Evolutionary conservation across 2,329 filamentous ascomycete genomes (phyloP), one percentile per base, ranked within the genome.

Genomic region (Pestalotiopsis sp.): DNA sequence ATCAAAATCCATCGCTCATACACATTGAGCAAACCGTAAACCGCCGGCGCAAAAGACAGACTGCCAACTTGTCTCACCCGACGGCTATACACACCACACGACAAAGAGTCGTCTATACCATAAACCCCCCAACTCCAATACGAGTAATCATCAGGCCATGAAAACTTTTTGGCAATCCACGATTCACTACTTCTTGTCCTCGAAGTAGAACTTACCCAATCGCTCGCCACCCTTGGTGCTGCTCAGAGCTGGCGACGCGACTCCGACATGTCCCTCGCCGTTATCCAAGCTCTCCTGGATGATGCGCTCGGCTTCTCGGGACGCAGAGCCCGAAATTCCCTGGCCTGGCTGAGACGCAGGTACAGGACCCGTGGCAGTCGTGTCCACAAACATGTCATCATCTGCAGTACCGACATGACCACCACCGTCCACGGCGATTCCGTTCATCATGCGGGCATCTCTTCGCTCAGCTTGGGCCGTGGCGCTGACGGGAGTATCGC

Each of bases 361-460:
- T 1, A 89, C 82, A 1, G 89, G 88, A 0, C 88, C 86, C 25
- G 86, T 82, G 64, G 86, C 86, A 1, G 90, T 91, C 2, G 90
- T 92, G 78, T 93, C 91, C 27, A 92, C 84, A 70, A 91, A 89
- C 11, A 80, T 77, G 65, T 86, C 84, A 70, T 89, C 86, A 56
- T 85, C 83, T 1, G 74, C 64, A 3, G 73, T 75, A 7, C 76
- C 74, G 4, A 84, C 79, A 31, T 75, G 75, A 45, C 78, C 78
- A 3, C 83, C 78, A 45, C 87, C 85, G 74, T 91, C 91, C 2
- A 82, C 78, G 1, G 89, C 87, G 56, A 92, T 85, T 1, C 90
- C 91, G 75, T 93, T 90, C 68, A 92, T 82, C 85, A 91, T 90
- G 65, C 87, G 86, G 20, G 90, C 89, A 74, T 92, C 89, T 2